phyloP scores from a whole-genome alignment of 768 basidiomycete species.

The Termitomyces sp. region DNA sequence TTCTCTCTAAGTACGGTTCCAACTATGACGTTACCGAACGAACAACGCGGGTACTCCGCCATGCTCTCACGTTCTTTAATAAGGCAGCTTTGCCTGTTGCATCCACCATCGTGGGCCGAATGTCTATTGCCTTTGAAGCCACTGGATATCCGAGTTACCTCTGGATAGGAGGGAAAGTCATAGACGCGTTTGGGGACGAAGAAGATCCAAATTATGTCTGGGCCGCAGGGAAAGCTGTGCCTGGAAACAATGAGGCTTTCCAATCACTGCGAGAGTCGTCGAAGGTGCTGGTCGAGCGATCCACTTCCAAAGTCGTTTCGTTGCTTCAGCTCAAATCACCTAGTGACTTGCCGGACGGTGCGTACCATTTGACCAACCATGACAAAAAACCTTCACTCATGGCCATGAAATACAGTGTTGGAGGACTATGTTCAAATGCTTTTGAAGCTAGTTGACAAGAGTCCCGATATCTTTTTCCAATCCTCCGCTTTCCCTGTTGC shows the following conservation, averaged over 20 bases:
- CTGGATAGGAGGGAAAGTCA: conserved; percentile 90
- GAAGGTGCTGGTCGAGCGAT: conserved; percentile 65
- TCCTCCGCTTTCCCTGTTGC: conserved; percentile 75
- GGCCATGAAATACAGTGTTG: conserved; percentile 53
- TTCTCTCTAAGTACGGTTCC: conserved; percentile 75
- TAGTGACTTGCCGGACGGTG: conserved; percentile 85
- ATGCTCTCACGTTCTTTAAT: conserved; percentile 82
- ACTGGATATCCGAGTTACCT: conserved; percentile 85
- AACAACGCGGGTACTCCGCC: conserved; percentile 77
- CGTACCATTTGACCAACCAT: conserved; percentile 22
- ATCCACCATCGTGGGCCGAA: conserved; percentile 66
- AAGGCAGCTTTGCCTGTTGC: conserved; percentile 61
- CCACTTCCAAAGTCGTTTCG: conserved; percentile 66
- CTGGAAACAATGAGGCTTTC: conserved; percentile 60
- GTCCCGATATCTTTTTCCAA: conserved; percentile 76
- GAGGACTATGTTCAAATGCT: conserved; percentile 92
- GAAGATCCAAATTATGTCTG: conserved; percentile 71
- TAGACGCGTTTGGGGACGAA: conserved; percentile 72
- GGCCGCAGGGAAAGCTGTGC: conserved; percentile 88
- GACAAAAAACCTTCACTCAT: not conserved
- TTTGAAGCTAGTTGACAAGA: conserved; percentile 58
- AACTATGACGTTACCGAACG: conserved; percentile 80
- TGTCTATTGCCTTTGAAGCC: conserved; percentile 74
- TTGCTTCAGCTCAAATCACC: conserved; percentile 68
- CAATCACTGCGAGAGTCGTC: conserved; percentile 53